Evolutionary conservation across 495 filamentous ascomycete species (phyloP), one percentile per base, ranked within the genome.

Genomic region (Neurospora sublineolata): DNA sequence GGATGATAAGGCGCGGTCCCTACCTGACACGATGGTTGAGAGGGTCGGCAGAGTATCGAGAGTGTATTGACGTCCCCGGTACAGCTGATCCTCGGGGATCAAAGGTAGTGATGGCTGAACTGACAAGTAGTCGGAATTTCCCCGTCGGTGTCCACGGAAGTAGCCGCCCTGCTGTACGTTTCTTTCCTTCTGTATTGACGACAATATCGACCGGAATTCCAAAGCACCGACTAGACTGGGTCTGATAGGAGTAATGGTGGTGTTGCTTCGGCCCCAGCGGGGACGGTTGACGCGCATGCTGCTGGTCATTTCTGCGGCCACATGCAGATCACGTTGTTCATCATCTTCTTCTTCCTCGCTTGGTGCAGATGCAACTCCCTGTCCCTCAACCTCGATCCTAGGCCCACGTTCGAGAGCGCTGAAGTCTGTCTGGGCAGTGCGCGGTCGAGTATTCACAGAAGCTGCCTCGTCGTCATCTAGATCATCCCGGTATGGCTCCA

Each of bases 201-300:
- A 89, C 67, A 99, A 84, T 14, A 97, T 91, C 3, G 94, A 93
- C 72, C 93, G 88, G 76, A 99, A 99, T 80, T 99, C 96, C 69
- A 99, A 82, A 5, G 91, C 96, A 64, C 96, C 96, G 7, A 98
- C 92, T 27, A 99, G 81, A 82, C 94, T 97, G 6, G 96, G 94
- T 38, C 96, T 87, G 72, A 98, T 97, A 1, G 93, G 90, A 64
- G 88, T 91, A 72, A 93, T 83, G 37, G 94, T 80, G 60, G 83
- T 92, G 77, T 89, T 92, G 72, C 90, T 91, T 67, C 94, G 86
- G 68, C 86, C 83, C 69, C 86, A 87, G 60, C 83, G 82, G 9
- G 92, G 91, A 12, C 95, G 88, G 75, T 85, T 91, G 33, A 97
- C 86, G 69, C 94, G 90, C 96, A 99, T 97, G 72, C 93, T 97